These are phyloP conservation scores for Lasiodiplodia sp. DNA, from an alignment of 2,329 filamentous ascomycete species.

Conservation along the genomic window DNA sequence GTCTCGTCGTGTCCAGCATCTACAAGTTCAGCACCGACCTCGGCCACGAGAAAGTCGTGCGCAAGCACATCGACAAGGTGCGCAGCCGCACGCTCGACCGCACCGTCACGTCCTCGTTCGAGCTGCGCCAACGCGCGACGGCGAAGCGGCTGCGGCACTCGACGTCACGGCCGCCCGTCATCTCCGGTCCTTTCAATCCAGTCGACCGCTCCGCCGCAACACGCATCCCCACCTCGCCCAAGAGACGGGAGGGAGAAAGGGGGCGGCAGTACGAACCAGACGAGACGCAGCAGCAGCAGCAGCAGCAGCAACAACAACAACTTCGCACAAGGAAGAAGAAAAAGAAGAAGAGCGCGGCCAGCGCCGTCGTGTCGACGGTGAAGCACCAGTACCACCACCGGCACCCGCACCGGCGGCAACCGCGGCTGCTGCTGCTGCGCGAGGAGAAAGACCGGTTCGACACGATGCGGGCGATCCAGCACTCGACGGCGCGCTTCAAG, in stretches of 20 bases:
- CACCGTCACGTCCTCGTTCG: conserved; percentile 61
- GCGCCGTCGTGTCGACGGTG: neutral
- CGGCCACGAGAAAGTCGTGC: conserved; percentile 68
- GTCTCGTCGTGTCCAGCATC: conserved; percentile 83
- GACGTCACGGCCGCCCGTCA: neutral
- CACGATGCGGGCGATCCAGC: conserved; percentile 83
- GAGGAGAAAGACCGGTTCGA: conserved; percentile 72
- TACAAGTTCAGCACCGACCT: conserved; percentile 69
- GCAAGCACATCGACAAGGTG: conserved; percentile 63
- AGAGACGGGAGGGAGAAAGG: neutral
- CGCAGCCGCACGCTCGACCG: conserved; percentile 62
- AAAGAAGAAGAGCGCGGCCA: neutral
- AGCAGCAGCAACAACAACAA: neutral
- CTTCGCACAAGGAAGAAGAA: neutral
- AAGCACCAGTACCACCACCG: neutral
- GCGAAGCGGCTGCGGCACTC: neutral
- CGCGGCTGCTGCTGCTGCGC: conserved; percentile 64
- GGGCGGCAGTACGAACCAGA: neutral
- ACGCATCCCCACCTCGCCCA: neutral
- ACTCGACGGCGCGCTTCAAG: conserved; percentile 67
- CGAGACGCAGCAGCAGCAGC: neutral
- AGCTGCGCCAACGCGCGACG: conserved; percentile 50
- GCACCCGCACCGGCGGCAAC: conserved; percentile 34
- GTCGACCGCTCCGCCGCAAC: conserved; percentile 32
- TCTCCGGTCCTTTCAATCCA: conserved; percentile 35